phyloP scores from a whole-genome alignment of 2,329 filamentous ascomycete species.

The Beauveria medogensis region DNA sequence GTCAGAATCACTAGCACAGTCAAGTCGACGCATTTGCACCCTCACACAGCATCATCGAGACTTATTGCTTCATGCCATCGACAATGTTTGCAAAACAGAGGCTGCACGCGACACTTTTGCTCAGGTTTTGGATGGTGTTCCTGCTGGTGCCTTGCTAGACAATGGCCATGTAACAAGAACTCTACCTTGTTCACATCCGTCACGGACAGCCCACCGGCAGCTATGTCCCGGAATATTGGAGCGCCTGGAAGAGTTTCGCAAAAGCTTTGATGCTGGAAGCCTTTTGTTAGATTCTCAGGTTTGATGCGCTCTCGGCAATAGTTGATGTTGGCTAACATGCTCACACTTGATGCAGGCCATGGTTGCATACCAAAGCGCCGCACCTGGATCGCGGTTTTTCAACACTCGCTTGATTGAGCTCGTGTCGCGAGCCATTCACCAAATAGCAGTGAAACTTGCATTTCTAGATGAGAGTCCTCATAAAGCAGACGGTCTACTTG shows the following conservation, averaged over 20 bases:
- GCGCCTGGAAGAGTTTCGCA: constrained; percentile 13
- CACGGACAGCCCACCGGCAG: constrained; percentile 12
- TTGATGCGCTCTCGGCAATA: neutral
- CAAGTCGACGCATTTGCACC: neutral
- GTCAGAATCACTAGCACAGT: neutral
- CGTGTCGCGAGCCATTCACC: constrained; percentile 20
- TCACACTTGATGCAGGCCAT: constrained; percentile 16
- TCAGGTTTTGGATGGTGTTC: constrained; percentile 20
- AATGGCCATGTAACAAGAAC: neutral
- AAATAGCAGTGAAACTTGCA: constrained; percentile 21
- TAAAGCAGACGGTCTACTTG: constrained; percentile 17
- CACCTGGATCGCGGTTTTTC: constrained; percentile 19
- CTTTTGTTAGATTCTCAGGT: constrained; percentile 14
- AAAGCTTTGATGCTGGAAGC: constrained; percentile 1
- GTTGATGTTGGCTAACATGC: neutral
- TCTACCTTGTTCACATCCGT: constrained; percentile 10
- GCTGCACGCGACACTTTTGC: constrained; percentile 16
- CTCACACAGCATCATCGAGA: neutral
- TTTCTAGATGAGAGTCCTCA: constrained; percentile 16
- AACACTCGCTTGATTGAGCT: constrained; percentile 24
- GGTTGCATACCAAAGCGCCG: constrained; percentile 11
- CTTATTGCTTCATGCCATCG: neutral
- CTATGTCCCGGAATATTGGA: constrained; percentile 16
- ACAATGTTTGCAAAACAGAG: constrained; percentile 10
- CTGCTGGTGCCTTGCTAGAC: neutral